Percentiles rank a stretch among this genome's conserved stretches.
phyloP scores from a whole-genome alignment of 139 green algal genomes.

The Chlamydomonas asymmetrica region DNA sequence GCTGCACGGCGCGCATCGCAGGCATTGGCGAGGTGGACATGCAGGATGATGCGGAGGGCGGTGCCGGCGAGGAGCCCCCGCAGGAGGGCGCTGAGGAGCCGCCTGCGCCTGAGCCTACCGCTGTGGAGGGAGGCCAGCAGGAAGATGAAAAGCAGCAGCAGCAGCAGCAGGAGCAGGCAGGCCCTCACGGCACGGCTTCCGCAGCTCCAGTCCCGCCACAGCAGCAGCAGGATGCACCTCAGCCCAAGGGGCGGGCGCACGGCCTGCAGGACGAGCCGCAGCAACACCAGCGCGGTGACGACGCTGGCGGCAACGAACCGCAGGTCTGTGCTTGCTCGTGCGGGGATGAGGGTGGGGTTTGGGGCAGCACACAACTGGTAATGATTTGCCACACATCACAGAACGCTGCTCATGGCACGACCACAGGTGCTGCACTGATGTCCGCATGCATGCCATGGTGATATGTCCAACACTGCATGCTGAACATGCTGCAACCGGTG shows the following conservation, averaged over 20 bases:
- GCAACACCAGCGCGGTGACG: constrained; percentile 15
- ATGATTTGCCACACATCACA: no score
- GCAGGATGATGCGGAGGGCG: neutral
- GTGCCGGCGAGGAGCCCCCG: constrained; percentile 9
- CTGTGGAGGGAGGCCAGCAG: constrained; percentile 1
- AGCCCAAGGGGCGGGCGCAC: constrained; percentile 10
- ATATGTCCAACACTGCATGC: no score
- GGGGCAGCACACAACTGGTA: no score
- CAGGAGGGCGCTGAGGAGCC: constrained; percentile 21
- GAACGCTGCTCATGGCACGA: no score
- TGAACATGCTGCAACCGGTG: no score
- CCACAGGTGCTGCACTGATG: no score
- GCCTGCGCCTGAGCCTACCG: constrained; percentile 36
- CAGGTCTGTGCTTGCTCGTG: no score
- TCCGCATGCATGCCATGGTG: no score
- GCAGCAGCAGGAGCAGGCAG: constrained; percentile 48
- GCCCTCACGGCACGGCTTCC: constrained; percentile 53
- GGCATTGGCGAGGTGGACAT: constrained; percentile 23
- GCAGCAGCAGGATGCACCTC: constrained; percentile 5
- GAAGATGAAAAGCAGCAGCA: constrained; percentile 23
- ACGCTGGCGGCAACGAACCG: constrained; percentile 1
- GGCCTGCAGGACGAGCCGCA: constrained; percentile 30
- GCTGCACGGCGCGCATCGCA: constrained; percentile 10
- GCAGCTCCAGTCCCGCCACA: constrained; percentile 41
- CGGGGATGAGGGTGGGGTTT: no score